These are phyloP conservation scores for Microbotryum lychnidis-dioicae DNA, from an alignment of 1,284 basidiomycete genomes.

Conservation along the genomic window DNA sequence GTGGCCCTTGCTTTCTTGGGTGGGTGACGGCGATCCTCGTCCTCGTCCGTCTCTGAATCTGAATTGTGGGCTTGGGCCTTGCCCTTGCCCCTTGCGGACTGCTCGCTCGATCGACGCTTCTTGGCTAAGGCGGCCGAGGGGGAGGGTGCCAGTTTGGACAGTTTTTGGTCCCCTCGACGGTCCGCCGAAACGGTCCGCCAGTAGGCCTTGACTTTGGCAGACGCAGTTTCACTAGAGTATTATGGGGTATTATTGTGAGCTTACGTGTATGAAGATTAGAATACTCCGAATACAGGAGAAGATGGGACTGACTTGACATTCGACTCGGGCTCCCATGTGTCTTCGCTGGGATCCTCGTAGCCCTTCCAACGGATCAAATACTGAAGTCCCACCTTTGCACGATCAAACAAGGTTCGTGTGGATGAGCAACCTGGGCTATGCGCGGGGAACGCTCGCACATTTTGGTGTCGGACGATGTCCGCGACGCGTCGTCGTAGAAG, in stretches of 20 bases:
- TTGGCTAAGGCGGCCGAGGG: background rate
- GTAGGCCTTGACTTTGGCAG: constrained; percentile 7
- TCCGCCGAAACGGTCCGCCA: constrained; percentile 3
- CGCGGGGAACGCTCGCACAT: background rate
- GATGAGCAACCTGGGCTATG: background rate
- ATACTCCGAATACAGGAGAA: background rate
- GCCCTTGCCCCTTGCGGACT: background rate
- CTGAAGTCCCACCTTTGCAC: background rate
- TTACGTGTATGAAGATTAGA: background rate
- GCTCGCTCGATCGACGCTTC: background rate
- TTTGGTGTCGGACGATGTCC: background rate
- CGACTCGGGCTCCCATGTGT: constrained; percentile 15
- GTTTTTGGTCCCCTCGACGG: constrained; percentile 3
- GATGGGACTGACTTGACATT: constrained; percentile 7
- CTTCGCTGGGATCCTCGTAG: constrained; percentile 3
- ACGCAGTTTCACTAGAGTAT: background rate
- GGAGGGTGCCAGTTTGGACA: no score
- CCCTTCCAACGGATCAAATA: constrained; percentile 19
- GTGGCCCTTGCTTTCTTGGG: background rate
- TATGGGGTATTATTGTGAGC: background rate
- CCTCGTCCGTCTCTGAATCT: background rate
- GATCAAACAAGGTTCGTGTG: background rate
- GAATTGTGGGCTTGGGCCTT: background rate
- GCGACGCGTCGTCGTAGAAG: no score
- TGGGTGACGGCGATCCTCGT: background rate